phyloP scores from a whole-genome alignment of 441 rosid species.

The Omphalea diandra region DNA sequence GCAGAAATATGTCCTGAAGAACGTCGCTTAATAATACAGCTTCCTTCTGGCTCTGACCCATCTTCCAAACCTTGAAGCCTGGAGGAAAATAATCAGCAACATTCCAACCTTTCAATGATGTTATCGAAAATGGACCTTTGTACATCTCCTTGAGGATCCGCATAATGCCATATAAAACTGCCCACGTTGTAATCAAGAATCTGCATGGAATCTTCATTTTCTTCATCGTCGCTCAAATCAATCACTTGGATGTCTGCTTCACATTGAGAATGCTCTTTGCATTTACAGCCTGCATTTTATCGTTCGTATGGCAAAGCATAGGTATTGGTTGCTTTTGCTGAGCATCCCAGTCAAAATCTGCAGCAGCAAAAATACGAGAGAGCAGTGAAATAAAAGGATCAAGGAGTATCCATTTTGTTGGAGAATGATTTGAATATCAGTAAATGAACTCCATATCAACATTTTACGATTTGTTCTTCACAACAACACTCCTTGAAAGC shows the following conservation, averaged over 20 bases:
- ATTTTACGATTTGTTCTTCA: background rate
- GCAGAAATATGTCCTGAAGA: conserved; percentile 24
- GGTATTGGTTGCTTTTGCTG: conserved; percentile 30
- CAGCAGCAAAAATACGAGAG: conserved; percentile 12
- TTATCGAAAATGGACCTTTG: conserved; percentile 74
- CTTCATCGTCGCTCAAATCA: conserved; percentile 60
- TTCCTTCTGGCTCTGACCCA: conserved; percentile 40
- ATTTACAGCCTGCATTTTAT: background rate
- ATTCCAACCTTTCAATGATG: conserved; percentile 56
- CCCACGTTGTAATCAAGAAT: conserved; percentile 20
- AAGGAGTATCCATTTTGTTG: background rate
- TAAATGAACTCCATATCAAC: background rate
- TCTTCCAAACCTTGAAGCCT: conserved; percentile 75
- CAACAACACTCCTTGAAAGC: no score
- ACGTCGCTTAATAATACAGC: conserved; percentile 48
- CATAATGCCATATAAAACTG: conserved; percentile 55
- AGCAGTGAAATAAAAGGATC: background rate
- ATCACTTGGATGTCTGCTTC: conserved; percentile 38
- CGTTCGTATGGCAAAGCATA: conserved; percentile 9
- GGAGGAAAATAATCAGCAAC: conserved; percentile 52
- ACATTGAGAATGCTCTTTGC: conserved; percentile 14
- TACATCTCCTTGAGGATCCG: conserved; percentile 58
- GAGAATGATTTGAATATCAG: background rate
- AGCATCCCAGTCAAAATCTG: conserved; percentile 32
- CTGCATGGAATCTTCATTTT: conserved; percentile 32